Percentiles rank a stretch among this genome's conserved stretches.
phyloP scores from a whole-genome alignment of 1,284 basidiomycete species.

The Moesziomyces globuligerus region DNA sequence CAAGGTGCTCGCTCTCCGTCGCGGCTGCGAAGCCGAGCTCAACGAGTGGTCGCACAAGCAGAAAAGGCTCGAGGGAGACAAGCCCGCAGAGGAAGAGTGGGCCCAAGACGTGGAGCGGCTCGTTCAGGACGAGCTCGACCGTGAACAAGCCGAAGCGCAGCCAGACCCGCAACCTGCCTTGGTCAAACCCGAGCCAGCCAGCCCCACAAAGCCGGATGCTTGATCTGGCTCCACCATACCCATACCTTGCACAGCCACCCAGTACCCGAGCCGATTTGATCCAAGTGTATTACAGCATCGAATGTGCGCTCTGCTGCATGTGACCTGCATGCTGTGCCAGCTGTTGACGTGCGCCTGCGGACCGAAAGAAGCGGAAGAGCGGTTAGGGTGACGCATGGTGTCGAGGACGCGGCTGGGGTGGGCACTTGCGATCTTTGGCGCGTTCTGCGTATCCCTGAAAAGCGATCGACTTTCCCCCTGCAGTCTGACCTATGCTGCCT shows the following conservation, averaged over 20 bases:
- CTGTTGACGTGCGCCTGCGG: too few relatives aligned
- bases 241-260: too few relatives aligned
- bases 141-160: slow-evolving; percentile 16
- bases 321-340: too few relatives aligned
- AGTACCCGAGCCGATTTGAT: too few relatives aligned
- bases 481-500: neutral
- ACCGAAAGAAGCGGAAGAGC: too few relatives aligned
- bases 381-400: too few relatives aligned
- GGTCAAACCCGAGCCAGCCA: neutral
- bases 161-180: neutral
- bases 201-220: neutral
- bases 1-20: slow-evolving; percentile 51
- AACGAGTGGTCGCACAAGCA: slow-evolving; percentile 33
- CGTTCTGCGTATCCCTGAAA: slow-evolving; percentile 27
- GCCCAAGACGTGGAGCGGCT: slow-evolving; percentile 36
- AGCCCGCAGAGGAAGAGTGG: slow-evolving; percentile 37
- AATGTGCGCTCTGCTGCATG: too few relatives aligned
- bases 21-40: slow-evolving; percentile 32
- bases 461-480: neutral
- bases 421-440: slow-evolving; percentile 36
- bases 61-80: slow-evolving; percentile 17
- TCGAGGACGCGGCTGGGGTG: too few relatives aligned
- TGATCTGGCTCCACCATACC: too few relatives aligned
- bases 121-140: slow-evolving; percentile 35
- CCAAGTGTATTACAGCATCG: too few relatives aligned